Evolutionary conservation across 2,329 filamentous ascomycete genomes (phyloP).

Genomic region (Onygenales sp.): DNA sequence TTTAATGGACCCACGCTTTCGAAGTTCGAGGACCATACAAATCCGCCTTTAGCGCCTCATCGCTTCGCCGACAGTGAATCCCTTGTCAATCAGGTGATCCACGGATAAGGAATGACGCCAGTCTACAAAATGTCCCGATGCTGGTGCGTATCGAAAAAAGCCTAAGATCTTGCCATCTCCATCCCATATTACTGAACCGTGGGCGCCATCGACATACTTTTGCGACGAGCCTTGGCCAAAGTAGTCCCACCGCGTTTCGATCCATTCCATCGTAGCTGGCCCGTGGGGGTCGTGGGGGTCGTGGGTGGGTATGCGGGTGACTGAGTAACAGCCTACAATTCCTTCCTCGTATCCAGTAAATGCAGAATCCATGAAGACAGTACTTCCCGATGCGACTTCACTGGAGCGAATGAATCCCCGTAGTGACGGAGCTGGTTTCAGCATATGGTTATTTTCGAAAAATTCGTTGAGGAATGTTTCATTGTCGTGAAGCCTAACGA

Average conservation of each 20-base stretch:
- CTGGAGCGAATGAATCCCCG: background rate
- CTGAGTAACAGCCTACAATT: background rate
- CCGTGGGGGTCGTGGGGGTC: constrained; percentile 2
- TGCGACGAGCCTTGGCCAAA: constrained; percentile 8
- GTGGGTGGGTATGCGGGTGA: background rate
- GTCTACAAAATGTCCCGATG: constrained; percentile 7
- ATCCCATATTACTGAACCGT: constrained; percentile 10
- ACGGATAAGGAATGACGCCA: constrained; percentile 8
- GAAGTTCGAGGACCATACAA: no score
- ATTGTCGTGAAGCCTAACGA: background rate
- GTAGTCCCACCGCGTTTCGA: constrained; percentile 8
- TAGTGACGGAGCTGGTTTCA: background rate
- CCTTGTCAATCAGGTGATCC: constrained; percentile 5
- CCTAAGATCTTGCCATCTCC: constrained; percentile 7
- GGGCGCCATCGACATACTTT: constrained; percentile 4
- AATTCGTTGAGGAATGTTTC: constrained; percentile 3
- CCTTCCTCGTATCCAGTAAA: constrained; percentile 7
- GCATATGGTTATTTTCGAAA: constrained; percentile 1
- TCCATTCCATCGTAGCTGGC: constrained; percentile 1
- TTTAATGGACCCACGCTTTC: no score
- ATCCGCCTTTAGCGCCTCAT: no score
- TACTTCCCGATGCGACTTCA: background rate
- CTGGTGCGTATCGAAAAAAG: constrained; percentile 11
- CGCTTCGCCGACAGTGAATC: no score
- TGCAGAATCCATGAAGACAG: constrained; percentile 5